Evolutionary conservation across 768 basidiomycete species (phyloP), one percentile per base, ranked within the genome.

Genomic region (Trametes sanguinea): DNA sequence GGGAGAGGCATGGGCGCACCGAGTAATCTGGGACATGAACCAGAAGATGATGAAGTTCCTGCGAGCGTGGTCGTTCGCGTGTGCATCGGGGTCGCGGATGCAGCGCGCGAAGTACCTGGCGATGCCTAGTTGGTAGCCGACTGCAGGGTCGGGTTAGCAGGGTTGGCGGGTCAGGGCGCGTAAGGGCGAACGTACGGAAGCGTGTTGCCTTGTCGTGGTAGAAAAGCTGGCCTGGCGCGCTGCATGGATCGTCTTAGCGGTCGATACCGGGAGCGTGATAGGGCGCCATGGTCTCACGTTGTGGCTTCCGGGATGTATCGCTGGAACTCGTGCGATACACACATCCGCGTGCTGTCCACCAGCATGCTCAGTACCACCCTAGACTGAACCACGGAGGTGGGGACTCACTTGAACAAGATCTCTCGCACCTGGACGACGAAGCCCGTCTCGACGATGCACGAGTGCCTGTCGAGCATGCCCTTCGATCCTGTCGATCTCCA

Each of bases 11-110:
- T 14, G 48, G 11, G 9, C 30, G 29, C 59, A 83, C 85, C 84
- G 80, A 67, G 76, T 78, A 59, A 90, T 81, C 71, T 90, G 87
- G 16, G 81, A 80, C 85, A 88, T 87, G 68, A 90, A 89, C 87
- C 87, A 89, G 69, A 87, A 88, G 27, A 84, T 78, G 69, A 84
- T 88, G 69, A 87, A 87, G n/a, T 88, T 88, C 57, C 88, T 75
- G 10, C 81, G 76, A 5, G 83, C 74, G 33, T 90, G 71, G 32
- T 78, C 70, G 63, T 83, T 80, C 65, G 68, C 66, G 56, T 74
- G 67, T 2, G 85, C 86, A 7, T 86, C 87, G 60, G 89, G 79
- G 1, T 80, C 79, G 56, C 81, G 79, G 47, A 90, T 74, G 6
- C 84, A 84, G 30, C 75, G 72, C 77, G 87, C 84, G 43, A 85